A percentile compares a stretch with the other conserved stretches of the same genome.
These are phyloP conservation scores for Tuber umbilicatum DNA, from an alignment of 495 filamentous ascomycete genomes.

Conservation along the genomic window DNA sequence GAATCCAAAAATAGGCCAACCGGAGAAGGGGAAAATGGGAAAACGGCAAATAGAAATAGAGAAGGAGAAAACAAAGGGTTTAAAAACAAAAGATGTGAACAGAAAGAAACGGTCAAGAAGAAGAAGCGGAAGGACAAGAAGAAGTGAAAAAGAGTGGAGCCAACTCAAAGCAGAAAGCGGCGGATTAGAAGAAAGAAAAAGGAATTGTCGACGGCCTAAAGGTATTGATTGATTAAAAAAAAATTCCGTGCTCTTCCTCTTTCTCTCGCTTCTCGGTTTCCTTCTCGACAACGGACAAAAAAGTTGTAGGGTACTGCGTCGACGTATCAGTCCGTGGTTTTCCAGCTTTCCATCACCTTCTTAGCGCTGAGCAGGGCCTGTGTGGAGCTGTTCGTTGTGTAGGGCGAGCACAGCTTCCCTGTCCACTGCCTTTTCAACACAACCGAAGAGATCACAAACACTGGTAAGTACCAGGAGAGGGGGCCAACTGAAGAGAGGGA, in stretches of 20 bases:
- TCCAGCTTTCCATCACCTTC: slow-evolving; percentile 3
- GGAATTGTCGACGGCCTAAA: slow-evolving; percentile 2
- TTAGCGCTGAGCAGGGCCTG: slow-evolving; percentile 26
- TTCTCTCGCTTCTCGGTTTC: slow-evolving; percentile 2
- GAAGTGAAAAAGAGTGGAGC: not conserved
- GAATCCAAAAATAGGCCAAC: slow-evolving; percentile 20
- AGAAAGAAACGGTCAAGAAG: not conserved
- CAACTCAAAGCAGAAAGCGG: not conserved
- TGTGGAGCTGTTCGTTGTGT: not conserved
- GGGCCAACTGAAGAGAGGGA: slow-evolving; percentile 8
- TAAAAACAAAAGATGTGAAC: not conserved
- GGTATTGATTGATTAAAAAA: not conserved
- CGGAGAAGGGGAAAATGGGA: slow-evolving; percentile 11
- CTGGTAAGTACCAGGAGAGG: slow-evolving; percentile 5
- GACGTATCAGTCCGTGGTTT: slow-evolving; percentile 30
- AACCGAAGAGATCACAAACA: slow-evolving; percentile 6
- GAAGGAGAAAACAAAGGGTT: slow-evolving; percentile 10
- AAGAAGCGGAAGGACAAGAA: not conserved
- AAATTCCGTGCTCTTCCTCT: not conserved
- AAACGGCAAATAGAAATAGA: slow-evolving; percentile 15
- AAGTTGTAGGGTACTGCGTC: slow-evolving; percentile 17
- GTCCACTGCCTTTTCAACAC: slow-evolving; percentile 20
- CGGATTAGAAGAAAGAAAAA: not conserved
- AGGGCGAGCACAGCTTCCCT: not conserved
- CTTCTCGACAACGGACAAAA: slow-evolving; percentile 13